A percentile compares a stretch with the other conserved stretches of the same genome.
Conservation (phyloP, 108 stramenopile genomes). For the Conticribra weissflogii region DNA sequence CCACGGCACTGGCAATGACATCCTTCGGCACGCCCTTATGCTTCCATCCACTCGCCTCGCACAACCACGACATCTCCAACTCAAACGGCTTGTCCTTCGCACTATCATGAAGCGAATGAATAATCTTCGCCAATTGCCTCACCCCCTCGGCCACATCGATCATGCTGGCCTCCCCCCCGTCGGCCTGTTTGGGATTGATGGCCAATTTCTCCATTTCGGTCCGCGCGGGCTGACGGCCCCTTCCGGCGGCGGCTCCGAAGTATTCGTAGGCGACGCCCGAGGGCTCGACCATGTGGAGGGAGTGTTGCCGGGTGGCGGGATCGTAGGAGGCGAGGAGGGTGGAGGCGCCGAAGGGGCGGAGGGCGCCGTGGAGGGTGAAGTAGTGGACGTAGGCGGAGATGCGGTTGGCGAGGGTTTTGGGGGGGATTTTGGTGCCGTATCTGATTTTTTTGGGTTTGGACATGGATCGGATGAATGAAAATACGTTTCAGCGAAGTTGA, state of each 20-base stretch:
- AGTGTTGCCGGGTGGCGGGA: constrained; percentile 72
- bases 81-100: constrained; percentile 98
- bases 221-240: constrained; percentile 97
- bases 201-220: constrained; percentile 98
- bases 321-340: constrained; percentile 92
- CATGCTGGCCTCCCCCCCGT: constrained; percentile 9
- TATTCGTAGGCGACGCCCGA: constrained; percentile 89
- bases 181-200: constrained; percentile 63
- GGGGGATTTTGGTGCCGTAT: constrained; percentile 85
- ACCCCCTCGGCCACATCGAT: constrained; percentile 80
- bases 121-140: constrained; percentile 92
- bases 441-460: too few species aligned
- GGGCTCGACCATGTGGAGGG: constrained; percentile 95
- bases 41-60: constrained; percentile 86
- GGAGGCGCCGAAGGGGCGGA: constrained; percentile 96
- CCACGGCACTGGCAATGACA: constrained; percentile 66
- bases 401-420: constrained; percentile 84
- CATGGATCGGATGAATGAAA: too few species aligned
- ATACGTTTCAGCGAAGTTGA: too few species aligned
- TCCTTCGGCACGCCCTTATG: constrained; percentile 90
- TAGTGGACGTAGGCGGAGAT: constrained; percentile 94
- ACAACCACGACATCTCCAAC: constrained; percentile 96
- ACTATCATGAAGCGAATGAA: constrained; percentile 91
- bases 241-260: constrained; percentile 95
- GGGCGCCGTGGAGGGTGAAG: constrained; percentile 96